Conservation (phyloP, 164 flowering plant species). For the Macadamia tetraphylla region DNA sequence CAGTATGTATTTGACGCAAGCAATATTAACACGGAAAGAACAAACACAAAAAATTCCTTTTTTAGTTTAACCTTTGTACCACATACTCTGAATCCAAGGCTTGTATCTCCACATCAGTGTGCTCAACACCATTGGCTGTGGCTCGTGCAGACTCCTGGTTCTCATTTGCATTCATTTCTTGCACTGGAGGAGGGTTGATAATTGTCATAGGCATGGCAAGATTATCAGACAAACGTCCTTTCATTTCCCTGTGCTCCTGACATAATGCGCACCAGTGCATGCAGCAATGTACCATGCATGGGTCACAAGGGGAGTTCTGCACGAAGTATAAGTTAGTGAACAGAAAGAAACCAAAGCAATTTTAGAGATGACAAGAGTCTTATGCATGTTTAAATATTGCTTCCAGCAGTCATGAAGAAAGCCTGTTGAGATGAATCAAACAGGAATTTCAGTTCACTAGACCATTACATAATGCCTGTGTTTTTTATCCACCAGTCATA, state of each 20-base stretch:
- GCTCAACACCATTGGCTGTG: constrained; percentile 23
- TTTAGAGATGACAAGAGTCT: background rate
- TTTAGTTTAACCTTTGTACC: background rate
- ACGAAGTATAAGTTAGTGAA: background rate
- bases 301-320: constrained; percentile 98
- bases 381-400: background rate
- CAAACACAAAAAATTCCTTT: background rate
- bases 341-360: no score
- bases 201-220: constrained; percentile 66
- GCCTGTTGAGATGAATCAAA: no score
- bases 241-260: constrained; percentile 98
- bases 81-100: constrained; percentile 14
- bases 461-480: no score
- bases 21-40: background rate
- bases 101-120: constrained; percentile 43
- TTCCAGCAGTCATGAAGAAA: no score
- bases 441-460: no score
- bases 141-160: constrained; percentile 26
- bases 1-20: background rate
- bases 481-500: no score
- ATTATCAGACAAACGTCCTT: constrained; percentile 68
- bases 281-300: constrained; percentile 90
- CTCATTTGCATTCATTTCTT: constrained; percentile 61
- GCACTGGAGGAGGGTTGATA: constrained; percentile 83
- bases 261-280: constrained; percentile 94